phyloP scores from a whole-genome alignment of 352 stramenopile species.

The Globisporangium okanoganense region DNA sequence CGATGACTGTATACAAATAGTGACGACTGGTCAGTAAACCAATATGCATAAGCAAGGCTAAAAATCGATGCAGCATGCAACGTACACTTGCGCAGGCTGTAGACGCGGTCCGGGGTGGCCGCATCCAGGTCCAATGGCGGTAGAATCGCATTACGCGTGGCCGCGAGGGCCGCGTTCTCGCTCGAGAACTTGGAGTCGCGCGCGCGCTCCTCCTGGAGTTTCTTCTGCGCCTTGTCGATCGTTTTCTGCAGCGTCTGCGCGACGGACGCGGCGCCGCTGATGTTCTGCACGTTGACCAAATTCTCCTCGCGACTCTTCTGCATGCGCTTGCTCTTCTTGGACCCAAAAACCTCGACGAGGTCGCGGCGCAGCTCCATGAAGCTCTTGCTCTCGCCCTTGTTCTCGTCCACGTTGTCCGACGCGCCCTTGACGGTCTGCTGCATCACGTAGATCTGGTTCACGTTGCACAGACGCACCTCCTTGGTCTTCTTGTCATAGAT shows the following conservation, averaged over 20 bases:
- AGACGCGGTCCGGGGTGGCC: slow-evolving; percentile 69
- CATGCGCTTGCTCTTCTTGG: slow-evolving; percentile 84
- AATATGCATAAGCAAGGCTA: no score
- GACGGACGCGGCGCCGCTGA: slow-evolving; percentile 64
- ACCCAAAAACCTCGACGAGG: slow-evolving; percentile 76
- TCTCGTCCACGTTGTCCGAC: slow-evolving; percentile 64
- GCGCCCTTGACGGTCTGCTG: slow-evolving; percentile 76
- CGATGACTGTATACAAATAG: slow-evolving; percentile 44
- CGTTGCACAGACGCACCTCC: slow-evolving; percentile 73
- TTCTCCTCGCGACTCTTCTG: slow-evolving; percentile 82
- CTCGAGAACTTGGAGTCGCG: slow-evolving; percentile 52
- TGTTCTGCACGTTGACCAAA: slow-evolving; percentile 71
- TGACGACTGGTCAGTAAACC: no score
- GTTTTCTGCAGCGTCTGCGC: slow-evolving; percentile 76
- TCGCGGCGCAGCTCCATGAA: slow-evolving; percentile 68
- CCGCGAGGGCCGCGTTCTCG: slow-evolving; percentile 45
- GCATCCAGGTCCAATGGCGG: slow-evolving; percentile 72
- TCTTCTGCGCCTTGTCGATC: slow-evolving; percentile 49
- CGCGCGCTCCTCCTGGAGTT: slow-evolving; percentile 42
- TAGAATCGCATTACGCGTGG: slow-evolving; percentile 61
- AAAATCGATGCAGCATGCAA: background rate
- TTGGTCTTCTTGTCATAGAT: slow-evolving; percentile 75
- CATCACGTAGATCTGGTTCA: slow-evolving; percentile 84
- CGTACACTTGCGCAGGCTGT: slow-evolving; percentile 78
- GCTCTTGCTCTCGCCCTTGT: slow-evolving; percentile 51